phyloP scores from a whole-genome alignment of 2,329 filamentous ascomycete genomes.

The Neospermospora avenae region DNA sequence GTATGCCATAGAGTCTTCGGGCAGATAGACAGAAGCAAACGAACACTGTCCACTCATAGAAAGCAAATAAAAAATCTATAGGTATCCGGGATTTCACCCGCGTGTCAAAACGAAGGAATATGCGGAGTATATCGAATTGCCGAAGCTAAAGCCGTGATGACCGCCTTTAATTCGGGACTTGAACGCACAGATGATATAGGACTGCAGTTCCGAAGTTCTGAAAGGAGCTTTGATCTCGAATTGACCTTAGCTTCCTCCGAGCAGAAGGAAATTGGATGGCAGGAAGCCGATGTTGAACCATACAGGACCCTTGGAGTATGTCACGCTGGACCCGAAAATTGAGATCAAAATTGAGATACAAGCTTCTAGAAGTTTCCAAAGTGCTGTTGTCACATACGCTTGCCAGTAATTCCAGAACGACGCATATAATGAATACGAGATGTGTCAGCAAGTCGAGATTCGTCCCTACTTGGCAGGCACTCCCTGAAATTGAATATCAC shows the following conservation, averaged over 20 bases:
- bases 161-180: background rate
- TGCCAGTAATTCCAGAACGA: too few relatives aligned
- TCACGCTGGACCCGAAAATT: background rate
- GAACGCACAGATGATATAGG: background rate
- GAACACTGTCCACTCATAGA: too few relatives aligned
- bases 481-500: too few relatives aligned
- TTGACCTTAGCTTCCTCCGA: background rate
- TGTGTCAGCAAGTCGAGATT: too few relatives aligned
- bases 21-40: too few relatives aligned
- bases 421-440: too few relatives aligned
- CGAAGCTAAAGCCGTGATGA: background rate
- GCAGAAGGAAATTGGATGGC: background rate
- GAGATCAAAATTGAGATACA: background rate
- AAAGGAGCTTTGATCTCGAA: background rate
- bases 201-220: background rate
- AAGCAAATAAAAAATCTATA: background rate
- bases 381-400: background rate
- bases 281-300: background rate
- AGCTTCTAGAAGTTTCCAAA: background rate
- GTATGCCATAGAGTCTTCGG: too few relatives aligned
- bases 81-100: background rate
- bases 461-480: too few relatives aligned
- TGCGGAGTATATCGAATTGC: background rate
- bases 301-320: background rate
- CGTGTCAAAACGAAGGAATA: background rate